A percentile compares a stretch with the other conserved stretches of the same genome.
Conservation (phyloP, 2,329 filamentous ascomycete genomes). For the Thelonectria rubi region DNA sequence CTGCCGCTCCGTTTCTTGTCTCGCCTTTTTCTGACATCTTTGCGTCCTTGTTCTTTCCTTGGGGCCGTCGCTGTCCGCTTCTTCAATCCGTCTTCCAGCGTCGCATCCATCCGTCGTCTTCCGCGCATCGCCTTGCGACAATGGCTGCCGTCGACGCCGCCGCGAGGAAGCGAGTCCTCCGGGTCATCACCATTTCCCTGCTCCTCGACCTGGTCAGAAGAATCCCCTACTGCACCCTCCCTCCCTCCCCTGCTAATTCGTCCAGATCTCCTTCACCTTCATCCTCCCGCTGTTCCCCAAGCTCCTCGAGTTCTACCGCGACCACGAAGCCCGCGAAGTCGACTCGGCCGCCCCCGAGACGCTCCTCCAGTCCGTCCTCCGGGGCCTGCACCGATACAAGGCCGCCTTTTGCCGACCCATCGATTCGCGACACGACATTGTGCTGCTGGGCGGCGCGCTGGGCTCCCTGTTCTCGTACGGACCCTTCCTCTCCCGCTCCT, state of each 20-base stretch:
- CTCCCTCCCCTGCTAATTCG: constrained; percentile 64
- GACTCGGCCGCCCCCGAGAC: constrained; percentile 62
- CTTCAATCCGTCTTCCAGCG: constrained; percentile 1
- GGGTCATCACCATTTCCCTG: constrained; percentile 87
- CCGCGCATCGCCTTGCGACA: constrained; percentile 19
- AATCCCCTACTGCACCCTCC: too few species aligned
- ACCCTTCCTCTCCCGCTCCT: not conserved
- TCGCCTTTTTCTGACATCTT: constrained; percentile 3
- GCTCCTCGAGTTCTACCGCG: constrained; percentile 94
- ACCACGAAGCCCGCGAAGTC: constrained; percentile 72
- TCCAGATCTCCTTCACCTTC: constrained; percentile 95
- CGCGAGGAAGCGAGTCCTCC: constrained; percentile 81
- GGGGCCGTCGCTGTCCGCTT: not conserved
- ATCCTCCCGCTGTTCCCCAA: constrained; percentile 96
- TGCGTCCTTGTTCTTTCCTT: not conserved
- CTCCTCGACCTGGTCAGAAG: constrained; percentile 81
- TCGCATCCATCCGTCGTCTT: constrained; percentile 12
- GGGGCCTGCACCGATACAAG: constrained; percentile 93
- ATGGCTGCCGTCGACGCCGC: constrained; percentile 60
- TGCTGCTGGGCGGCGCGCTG: constrained; percentile 90
- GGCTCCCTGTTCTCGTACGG: constrained; percentile 85
- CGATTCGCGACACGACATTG: constrained; percentile 96
- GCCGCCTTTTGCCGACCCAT: constrained; percentile 91
- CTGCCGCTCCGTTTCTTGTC: constrained; percentile 6
- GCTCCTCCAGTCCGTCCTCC: constrained; percentile 80